Percentiles rank a stretch among this genome's conserved stretches.
Conservation (phyloP, 129 eudicot genomes). For the Tanacetum coccineum region DNA sequence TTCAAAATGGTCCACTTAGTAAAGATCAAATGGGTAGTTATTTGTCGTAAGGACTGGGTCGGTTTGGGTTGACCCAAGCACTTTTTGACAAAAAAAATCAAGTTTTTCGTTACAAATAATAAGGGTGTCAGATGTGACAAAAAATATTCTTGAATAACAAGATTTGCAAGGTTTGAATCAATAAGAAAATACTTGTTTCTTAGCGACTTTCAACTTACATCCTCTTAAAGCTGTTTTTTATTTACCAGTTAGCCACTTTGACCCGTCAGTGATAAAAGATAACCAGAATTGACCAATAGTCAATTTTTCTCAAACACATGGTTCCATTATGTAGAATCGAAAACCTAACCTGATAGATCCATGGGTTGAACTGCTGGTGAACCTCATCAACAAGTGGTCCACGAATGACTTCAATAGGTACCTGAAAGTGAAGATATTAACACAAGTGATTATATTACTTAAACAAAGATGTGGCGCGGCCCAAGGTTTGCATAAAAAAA, state of each 20-base stretch:
- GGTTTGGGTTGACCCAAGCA: not conserved
- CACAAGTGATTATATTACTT: conserved; percentile 11
- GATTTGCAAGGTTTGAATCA: not conserved
- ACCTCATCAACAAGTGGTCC: conserved; percentile 90
- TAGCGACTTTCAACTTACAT: not conserved
- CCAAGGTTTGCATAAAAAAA: not conserved
- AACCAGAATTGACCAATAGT: not conserved
- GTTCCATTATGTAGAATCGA: not conserved
- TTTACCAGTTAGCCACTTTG: not conserved
- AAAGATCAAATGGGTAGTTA: not conserved
- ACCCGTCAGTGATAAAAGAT: not conserved
- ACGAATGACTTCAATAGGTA: conserved; percentile 60
- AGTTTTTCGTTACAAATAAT: not conserved
- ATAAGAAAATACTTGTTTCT: not conserved
- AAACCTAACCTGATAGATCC: conserved; percentile 76
- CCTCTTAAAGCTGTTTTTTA: not conserved
- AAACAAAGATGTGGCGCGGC: not conserved
- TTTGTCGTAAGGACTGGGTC: not conserved
- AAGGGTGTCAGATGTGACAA: not conserved
- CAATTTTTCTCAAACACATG: not conserved
- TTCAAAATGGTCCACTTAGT: not conserved
- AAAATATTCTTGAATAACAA: not conserved
- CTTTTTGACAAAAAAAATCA: not conserved
- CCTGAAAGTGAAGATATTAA: conserved; percentile 38
- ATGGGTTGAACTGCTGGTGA: conserved; percentile 68